Evolutionary conservation across 192 early-diverging fungal species (phyloP), one percentile per base, ranked within the genome.

Genomic region (Radiomyces spectabilis): DNA sequence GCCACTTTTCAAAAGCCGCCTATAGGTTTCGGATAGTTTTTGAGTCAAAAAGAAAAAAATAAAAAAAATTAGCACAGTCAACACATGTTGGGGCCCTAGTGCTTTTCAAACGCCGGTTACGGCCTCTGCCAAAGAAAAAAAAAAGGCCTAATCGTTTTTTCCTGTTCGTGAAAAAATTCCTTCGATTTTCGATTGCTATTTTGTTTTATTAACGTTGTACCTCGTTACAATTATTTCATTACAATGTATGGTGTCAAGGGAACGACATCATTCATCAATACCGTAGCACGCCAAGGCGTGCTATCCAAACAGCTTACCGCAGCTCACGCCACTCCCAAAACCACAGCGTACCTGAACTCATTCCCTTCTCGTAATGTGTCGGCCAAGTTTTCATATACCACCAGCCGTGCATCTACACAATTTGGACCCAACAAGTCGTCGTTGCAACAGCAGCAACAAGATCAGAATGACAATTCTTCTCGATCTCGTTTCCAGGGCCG

Each of bases 231-330:
- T n/a, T n/a, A n/a, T n/a, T n/a, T n/a, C n/a, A n/a, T 44, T 19
- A 53, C 12, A 44, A 63, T 63, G 61, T 63, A 63, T n/a, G 61
- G 54, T 35, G 54, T 43, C 13, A 66, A 66, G 56, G 64, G 64
- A 54, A 59, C 64, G 10, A 41, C 53, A 12, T 55, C 52, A 12
- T 31, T 69, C 19, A 19, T 69, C 2, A 52, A 63, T 42, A 59
- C 60, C 2, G 67, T 69, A 30, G 26, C 56, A 19, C 56, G 61
- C 31, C 67, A 69, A 45, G 52, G 67, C 45, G 41, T 59, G 4
- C 25, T 69, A 12, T 39, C 67, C 16, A 69, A 69, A 29, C 67
- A 69, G 39, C 31, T 69, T 2, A 51, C 60, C 5, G 37, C 46
- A 3, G 47, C 27, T 12, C 46, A 48, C 19, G 40, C 57, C 32